Percentiles rank a stretch among this genome's conserved stretches.
phyloP scores from a whole-genome alignment of 495 filamentous ascomycete species.

The Penicillium salamii region DNA sequence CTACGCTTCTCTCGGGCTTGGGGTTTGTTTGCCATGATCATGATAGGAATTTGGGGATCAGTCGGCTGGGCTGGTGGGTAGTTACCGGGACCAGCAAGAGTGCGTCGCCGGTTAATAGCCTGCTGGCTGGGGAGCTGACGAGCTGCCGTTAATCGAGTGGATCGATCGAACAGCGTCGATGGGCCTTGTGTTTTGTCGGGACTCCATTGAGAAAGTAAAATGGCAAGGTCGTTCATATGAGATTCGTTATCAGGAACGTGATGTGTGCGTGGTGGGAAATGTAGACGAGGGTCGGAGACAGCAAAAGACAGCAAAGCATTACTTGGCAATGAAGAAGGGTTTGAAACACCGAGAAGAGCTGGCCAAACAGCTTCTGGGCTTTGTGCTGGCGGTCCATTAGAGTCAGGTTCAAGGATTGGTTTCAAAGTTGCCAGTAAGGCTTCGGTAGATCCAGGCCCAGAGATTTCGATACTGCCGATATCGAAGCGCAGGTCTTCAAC shows the following conservation, averaged over 20 bases:
- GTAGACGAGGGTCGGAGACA: constrained; percentile 75
- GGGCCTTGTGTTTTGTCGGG: constrained; percentile 56
- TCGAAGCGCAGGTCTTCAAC: constrained; percentile 93
- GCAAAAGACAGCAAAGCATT: constrained; percentile 71
- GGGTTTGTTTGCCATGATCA: constrained; percentile 61
- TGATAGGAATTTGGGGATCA: constrained; percentile 82
- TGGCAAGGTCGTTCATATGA: constrained; percentile 49
- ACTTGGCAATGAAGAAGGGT: constrained; percentile 70
- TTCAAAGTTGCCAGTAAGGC: constrained; percentile 69
- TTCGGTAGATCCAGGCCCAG: constrained; percentile 81
- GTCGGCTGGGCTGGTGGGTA: constrained; percentile 54
- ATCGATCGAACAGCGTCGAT: constrained; percentile 65
- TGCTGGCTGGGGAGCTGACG: constrained; percentile 76
- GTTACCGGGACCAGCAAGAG: constrained; percentile 60
- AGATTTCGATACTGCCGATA: constrained; percentile 88
- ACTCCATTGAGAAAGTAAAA: constrained; percentile 67
- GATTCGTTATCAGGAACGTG: constrained; percentile 31
- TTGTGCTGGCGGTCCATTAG: constrained; percentile 24
- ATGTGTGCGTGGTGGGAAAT: constrained; percentile 56
- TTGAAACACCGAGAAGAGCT: constrained; percentile 66
- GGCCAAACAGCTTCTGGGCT: constrained; percentile 57
- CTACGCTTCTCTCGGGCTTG: constrained; percentile 28
- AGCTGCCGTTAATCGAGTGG: constrained; percentile 56
- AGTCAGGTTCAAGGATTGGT: constrained; percentile 40
- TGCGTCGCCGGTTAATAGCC: constrained; percentile 81